Base-by-base conservation (phyloP, 1,284 basidiomycete genomes). In the Fistulina hepatica region DNA sequence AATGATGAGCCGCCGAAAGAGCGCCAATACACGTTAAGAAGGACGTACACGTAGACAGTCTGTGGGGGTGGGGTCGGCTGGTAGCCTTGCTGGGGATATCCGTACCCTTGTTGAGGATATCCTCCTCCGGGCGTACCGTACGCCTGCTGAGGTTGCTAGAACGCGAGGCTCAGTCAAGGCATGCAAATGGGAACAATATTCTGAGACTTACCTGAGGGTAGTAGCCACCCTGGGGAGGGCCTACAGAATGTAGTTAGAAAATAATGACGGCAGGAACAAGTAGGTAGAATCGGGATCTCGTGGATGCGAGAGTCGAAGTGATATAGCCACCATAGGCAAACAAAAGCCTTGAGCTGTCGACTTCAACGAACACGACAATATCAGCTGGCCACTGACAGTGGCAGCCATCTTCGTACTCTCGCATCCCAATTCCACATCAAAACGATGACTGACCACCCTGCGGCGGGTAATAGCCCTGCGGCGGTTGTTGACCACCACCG, bases 21-120 rank as follows among this genome's bases (percentile, higher is more conserved):
- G 26, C 13, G n/a, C 28, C 12, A 25, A 32, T 34, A 31, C 13
- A 25, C 27, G 31, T 17, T 20, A 36, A 20, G 6, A 37, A 25
- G n/a, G 27, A 55, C 75, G 39, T 54, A 84, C 82, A 83, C 77
- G 50, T 81, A 80, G 40, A 84, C 75, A 0, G 78, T 74, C 53
- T 84, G 81, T 2, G 82, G 81, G 10, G 60, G 65, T 8, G 75
- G 76, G 40, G 81, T 76, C 6, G 77, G 73, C 44, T 79, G 78
- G 50, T 81, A 80, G 26, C 67, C 67, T 43, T 63, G 65, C 48
- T 65, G 64, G 23, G 60, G 60, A 38, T 57, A 54, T 13, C 51
- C 50, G 27, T 61, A 61, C 44, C 61, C 63, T 17, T 50, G 61
- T 26, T 55, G 53, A 13, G 47, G 42, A n/a, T 54, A 56, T 37